These are phyloP conservation scores for Leccinum colubrinum DNA, from an alignment of 1,284 basidiomycete species.

Conservation along the genomic window DNA sequence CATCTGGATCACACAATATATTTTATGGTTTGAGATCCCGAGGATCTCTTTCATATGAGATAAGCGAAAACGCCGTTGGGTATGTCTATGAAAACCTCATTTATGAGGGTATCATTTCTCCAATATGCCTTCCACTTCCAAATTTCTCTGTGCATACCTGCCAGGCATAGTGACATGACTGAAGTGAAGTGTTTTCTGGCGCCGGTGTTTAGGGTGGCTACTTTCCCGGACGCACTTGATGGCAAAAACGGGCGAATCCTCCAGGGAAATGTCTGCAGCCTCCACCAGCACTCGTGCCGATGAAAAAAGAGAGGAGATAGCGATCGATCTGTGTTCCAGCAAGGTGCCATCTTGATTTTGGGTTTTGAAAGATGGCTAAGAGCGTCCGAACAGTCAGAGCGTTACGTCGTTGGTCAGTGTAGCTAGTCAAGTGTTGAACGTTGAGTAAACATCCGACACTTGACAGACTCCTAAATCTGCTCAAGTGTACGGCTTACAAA, in stretches of 20 bases:
- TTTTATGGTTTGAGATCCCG: background rate
- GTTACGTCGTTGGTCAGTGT: too few relatives aligned
- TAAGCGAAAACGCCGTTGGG: background rate
- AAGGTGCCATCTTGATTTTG: background rate
- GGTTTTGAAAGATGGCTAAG: background rate
- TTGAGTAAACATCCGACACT: too few relatives aligned
- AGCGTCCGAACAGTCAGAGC: conserved; percentile 41
- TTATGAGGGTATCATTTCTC: background rate
- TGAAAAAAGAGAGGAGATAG: background rate
- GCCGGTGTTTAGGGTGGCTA: background rate
- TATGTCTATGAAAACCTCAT: background rate
- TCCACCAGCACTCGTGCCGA: background rate
- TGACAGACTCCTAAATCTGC: too few relatives aligned
- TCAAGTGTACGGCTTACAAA: too few relatives aligned
- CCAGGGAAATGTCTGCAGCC: background rate
- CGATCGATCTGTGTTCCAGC: background rate
- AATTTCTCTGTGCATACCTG: background rate
- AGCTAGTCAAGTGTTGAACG: too few relatives aligned
- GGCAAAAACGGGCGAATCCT: background rate
- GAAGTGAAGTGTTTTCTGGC: background rate
- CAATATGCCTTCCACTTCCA: background rate
- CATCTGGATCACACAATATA: background rate
- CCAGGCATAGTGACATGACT: background rate
- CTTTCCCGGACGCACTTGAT: background rate
- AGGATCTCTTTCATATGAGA: background rate